Percentiles rank a stretch among this genome's conserved stretches.
Conservation (phyloP, 495 filamentous ascomycete genomes). For the Corynascus novoguineensis region DNA sequence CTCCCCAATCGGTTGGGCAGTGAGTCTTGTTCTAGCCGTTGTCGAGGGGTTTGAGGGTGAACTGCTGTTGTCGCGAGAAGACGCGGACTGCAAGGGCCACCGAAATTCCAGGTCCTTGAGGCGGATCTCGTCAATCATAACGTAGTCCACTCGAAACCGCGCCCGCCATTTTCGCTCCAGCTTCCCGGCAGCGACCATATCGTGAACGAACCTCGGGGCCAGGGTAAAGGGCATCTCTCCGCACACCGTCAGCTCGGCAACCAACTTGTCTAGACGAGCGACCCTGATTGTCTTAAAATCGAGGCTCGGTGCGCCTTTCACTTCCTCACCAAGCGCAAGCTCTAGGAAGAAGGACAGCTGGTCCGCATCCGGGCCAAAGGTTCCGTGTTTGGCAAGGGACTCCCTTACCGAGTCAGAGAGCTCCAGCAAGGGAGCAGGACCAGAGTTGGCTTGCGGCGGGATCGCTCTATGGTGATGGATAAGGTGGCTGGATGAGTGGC, state of each 20-base stretch:
- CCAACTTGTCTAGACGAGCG: conserved; percentile 41
- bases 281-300: conserved; percentile 31
- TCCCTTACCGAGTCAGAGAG: conserved; percentile 35
- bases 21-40: no score
- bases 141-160: conserved; percentile 35
- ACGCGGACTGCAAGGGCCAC: no score
- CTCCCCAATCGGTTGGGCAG: neutral
- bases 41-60: no score
- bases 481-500: no score
- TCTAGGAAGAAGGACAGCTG: conserved; percentile 33
- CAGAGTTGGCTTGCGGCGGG: neutral
- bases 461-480: neutral
- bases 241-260: conserved; percentile 31
- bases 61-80: no score
- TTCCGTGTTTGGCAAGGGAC: conserved; percentile 20
- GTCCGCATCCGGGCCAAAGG: conserved; percentile 19
- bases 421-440: conserved; percentile 14
- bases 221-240: conserved; percentile 11
- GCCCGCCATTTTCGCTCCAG: conserved; percentile 36
- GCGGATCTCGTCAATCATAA: conserved; percentile 39
- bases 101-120: conserved; percentile 24
- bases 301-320: conserved; percentile 14
- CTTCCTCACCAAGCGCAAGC: conserved; percentile 30
- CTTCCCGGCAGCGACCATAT: conserved; percentile 24
- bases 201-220: conserved; percentile 18